Evolutionary conservation across 805 yeast genomes (phyloP), one percentile per base, ranked within the genome.

Genomic region (Saccharomycopsis sp.): DNA sequence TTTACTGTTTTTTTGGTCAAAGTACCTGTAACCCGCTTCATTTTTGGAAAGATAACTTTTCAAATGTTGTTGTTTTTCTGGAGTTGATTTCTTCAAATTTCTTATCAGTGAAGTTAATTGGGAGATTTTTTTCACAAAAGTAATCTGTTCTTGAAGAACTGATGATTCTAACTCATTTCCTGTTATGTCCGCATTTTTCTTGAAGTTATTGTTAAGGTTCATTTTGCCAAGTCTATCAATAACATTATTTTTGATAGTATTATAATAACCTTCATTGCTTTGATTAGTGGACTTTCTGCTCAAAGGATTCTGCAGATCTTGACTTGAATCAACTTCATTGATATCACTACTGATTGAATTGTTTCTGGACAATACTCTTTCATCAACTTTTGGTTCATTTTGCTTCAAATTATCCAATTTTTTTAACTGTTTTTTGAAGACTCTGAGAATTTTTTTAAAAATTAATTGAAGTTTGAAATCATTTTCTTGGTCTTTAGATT

Each of bases 41-140:
- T 62, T 54, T 31, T 59, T 57, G 5, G 67, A 56, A 15, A 82
- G 56, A 46, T 31, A 42, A 70, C 61, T n/a, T 64, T 72, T 45
- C 78, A 67, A 49, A 89, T 60, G 36, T 74, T 67, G 51, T 84
- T 92, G 37, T 76, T 69, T 55, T 86, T 88, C 53, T 72, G 79
- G 2, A 75, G 75, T 1, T 4, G 95, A 81, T 0, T 88, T 96
- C 52, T 79, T 83, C 41, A 71, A 62, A 25, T 57, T 60, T 44
- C 86, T 79, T 4, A 89, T 65, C 27, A 73, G 66, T 28, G 70
- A 67, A 20, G 94, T 82, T 28, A 85, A 63, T 20, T 67, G 66
- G 5, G 84, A 77, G 33, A 89, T 60, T 46, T 72, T 70, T 41
- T 72, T 66, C 31, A 88, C 76, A 38, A 92, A 69, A 50, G 74